Conservation (phyloP, 2,329 filamentous ascomycete species). For the Cladorrhinum sp. region DNA sequence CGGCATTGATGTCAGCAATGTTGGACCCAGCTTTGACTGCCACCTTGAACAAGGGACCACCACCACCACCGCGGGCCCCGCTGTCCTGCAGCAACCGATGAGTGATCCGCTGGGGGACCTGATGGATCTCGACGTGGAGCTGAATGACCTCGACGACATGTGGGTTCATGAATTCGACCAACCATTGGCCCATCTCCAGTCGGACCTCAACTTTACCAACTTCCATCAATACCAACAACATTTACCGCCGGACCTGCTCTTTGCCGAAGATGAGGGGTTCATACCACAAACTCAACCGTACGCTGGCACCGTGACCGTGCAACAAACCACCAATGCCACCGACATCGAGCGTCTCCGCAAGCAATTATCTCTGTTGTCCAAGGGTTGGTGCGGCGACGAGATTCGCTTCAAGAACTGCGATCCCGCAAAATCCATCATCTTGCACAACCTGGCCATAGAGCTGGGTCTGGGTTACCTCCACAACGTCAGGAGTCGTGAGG, state of each 20-base stretch:
- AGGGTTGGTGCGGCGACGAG: conserved; percentile 24
- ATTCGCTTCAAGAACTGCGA: conserved; percentile 30
- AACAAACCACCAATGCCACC: conserved; percentile 8
- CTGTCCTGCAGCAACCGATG: not conserved
- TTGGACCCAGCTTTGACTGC: too few relatives aligned
- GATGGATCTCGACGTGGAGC: conserved; percentile 32
- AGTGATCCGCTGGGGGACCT: conserved; percentile 18
- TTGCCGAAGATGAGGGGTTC: conserved; percentile 25
- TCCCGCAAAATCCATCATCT: conserved; percentile 26
- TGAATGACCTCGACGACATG: conserved; percentile 29
- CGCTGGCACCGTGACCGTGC: not conserved
- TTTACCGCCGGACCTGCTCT: conserved; percentile 21
- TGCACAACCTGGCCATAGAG: conserved; percentile 30
- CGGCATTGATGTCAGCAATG: too few relatives aligned
- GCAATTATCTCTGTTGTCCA: conserved; percentile 30
- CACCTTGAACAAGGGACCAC: too few relatives aligned
- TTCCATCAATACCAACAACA: not conserved
- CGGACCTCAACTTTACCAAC: conserved; percentile 3
- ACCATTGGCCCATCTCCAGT: conserved; percentile 8
- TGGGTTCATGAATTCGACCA: conserved; percentile 26
- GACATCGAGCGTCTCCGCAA: conserved; percentile 26
- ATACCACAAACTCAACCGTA: conserved; percentile 13
- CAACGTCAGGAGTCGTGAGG: conserved; percentile 26
- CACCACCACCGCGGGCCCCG: too few relatives aligned
- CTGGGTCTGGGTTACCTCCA: conserved; percentile 31